phyloP scores from a whole-genome alignment of 805 yeast genomes.

The Candida ponderosae region DNA sequence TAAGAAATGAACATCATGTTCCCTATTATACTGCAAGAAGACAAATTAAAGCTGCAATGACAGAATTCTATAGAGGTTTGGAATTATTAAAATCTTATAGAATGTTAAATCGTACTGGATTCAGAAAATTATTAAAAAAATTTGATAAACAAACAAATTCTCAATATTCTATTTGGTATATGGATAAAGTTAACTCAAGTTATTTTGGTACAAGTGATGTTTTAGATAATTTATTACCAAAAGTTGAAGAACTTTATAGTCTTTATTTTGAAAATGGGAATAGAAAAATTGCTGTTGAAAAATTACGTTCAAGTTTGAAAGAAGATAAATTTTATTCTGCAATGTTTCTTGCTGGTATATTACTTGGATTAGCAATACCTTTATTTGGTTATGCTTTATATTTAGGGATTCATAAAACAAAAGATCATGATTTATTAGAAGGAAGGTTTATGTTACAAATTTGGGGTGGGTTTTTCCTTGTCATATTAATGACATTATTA shows the following conservation, averaged over 20 bases:
- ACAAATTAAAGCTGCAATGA: conserved; percentile 58
- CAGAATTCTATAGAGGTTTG: conserved; percentile 68
- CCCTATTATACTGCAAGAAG: conserved; percentile 60
- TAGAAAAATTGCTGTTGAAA: conserved; percentile 60
- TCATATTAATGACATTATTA: conserved; percentile 50
- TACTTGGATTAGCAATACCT: conserved; percentile 66
- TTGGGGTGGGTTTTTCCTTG: conserved; percentile 85
- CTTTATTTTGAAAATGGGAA: conserved; percentile 62
- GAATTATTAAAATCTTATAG: conserved; percentile 66
- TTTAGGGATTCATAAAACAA: conserved; percentile 36
- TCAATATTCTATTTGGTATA: conserved; percentile 35
- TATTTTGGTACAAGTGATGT: conserved; percentile 57
- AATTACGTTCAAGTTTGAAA: conserved; percentile 42
- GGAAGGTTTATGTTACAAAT: conserved; percentile 65
- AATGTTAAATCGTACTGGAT: conserved; percentile 76
- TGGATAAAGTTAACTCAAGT: conserved; percentile 49
- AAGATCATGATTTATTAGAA: conserved; percentile 38
- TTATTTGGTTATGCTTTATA: conserved; percentile 53
- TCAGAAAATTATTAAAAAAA: conserved; percentile 83
- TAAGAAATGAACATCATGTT: conserved; percentile 27
- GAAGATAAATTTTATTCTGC: conserved; percentile 28
- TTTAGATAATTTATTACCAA: conserved; percentile 52
- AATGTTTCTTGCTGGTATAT: conserved; percentile 57
- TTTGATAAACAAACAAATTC: conserved; percentile 68
- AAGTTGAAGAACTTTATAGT: conserved; percentile 64